Conservation (phyloP, 23 red algal genomes). For the Gracilariopsis chorda region DNA sequence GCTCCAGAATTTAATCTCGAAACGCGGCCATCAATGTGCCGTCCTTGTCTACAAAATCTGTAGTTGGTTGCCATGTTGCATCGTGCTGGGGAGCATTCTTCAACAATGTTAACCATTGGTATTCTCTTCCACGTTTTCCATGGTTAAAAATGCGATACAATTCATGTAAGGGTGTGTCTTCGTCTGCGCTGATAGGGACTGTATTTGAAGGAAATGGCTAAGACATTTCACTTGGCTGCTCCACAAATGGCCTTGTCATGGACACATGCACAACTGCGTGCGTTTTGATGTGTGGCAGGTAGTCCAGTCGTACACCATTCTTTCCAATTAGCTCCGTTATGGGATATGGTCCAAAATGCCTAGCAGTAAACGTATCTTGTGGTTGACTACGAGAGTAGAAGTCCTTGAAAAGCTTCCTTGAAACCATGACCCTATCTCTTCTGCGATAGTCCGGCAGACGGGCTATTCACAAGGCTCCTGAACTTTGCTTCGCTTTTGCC, state of each 20-base stretch:
- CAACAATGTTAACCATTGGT: not conserved
- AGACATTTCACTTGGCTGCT: not conserved
- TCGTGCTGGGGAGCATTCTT: not conserved
- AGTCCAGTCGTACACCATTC: not conserved
- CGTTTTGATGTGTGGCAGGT: not conserved
- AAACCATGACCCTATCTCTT: not conserved
- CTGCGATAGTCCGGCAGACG: not conserved
- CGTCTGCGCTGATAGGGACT: not conserved
- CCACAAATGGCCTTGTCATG: not conserved
- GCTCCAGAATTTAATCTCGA: not conserved
- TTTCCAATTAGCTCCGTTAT: slow-evolving; percentile 5
- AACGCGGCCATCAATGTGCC: not conserved
- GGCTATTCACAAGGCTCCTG: not conserved
- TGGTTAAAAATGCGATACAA: not conserved
- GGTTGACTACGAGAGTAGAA: not conserved
- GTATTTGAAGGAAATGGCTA: not conserved
- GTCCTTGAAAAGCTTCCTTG: slow-evolving; percentile 4
- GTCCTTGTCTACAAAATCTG: slow-evolving; percentile 1
- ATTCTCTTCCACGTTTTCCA: not conserved
- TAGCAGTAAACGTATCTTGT: not conserved
- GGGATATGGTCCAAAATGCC: not conserved
- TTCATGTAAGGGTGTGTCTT: not conserved
- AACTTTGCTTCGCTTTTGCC: slow-evolving; percentile 8
- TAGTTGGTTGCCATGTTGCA: not conserved
- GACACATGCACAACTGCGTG: slow-evolving; percentile 18